Evolutionary conservation across 2,329 filamentous ascomycete genomes (phyloP).

Genomic region (Nakataea oryzae): DNA sequence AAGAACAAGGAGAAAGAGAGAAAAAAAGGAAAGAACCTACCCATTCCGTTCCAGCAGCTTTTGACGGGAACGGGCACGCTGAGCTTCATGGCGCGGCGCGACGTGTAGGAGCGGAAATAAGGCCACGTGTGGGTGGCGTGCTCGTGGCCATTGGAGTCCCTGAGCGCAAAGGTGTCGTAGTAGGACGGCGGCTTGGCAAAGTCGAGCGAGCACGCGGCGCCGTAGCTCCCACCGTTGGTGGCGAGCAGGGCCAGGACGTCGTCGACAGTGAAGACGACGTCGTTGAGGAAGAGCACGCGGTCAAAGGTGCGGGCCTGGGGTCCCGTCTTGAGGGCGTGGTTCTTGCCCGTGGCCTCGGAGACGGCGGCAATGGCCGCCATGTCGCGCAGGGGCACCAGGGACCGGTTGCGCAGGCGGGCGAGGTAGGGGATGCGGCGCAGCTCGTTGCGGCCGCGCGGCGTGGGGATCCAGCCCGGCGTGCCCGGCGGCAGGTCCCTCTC

Average conservation of each 20-base stretch:
- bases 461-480: constrained; percentile 49
- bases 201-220: constrained; percentile 51
- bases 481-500: constrained; percentile 21
- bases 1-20: not conserved
- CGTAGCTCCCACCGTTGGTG: constrained; percentile 44
- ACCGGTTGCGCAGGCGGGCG: constrained; percentile 50
- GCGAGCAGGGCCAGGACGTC: constrained; percentile 43
- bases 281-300: constrained; percentile 49
- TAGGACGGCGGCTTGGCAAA: constrained; percentile 41
- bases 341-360: not conserved
- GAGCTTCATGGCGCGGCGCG: constrained; percentile 33
- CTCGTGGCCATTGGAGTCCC: constrained; percentile 42
- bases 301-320: constrained; percentile 32
- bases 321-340: constrained; percentile 7
- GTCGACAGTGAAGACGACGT: constrained; percentile 38
- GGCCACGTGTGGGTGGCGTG: constrained; percentile 44
- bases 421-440: constrained; percentile 59
- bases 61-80: constrained; percentile 44
- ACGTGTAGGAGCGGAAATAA: constrained; percentile 38
- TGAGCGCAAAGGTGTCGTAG: constrained; percentile 52
- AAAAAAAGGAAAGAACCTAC: constrained; percentile 20
- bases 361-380: constrained; percentile 18
- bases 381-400: constrained; percentile 45
- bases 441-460: constrained; percentile 37
- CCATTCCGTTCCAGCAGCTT: constrained; percentile 62